Percentiles rank a stretch among this genome's conserved stretches.
phyloP scores from a whole-genome alignment of 176 grass and related monocot species.

The Coix lacrymajobi region DNA sequence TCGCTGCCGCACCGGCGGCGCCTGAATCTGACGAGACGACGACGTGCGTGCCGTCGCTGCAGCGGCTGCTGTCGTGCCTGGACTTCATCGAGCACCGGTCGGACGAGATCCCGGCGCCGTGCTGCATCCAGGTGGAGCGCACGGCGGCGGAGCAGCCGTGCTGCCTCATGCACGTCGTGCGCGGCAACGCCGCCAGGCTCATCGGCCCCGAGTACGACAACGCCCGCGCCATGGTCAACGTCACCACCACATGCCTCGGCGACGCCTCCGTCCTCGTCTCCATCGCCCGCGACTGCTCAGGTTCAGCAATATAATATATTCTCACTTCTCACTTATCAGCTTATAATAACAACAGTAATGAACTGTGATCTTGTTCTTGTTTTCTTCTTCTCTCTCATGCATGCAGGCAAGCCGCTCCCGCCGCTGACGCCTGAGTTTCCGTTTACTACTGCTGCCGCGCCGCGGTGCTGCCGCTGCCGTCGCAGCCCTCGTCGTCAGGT shows the following conservation, averaged over 20 bases:
- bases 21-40: neutral
- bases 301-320: too few relatives aligned
- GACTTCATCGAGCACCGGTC: slow-evolving; percentile 50
- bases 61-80: slow-evolving; percentile 47
- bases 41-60: slow-evolving; percentile 34
- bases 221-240: slow-evolving; percentile 35
- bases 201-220: slow-evolving; percentile 30
- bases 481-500: slow-evolving; percentile 15
- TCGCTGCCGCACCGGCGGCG: neutral
- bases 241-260: slow-evolving; percentile 25
- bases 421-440: slow-evolving; percentile 35
- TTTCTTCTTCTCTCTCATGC: neutral
- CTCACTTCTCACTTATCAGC: too few relatives aligned
- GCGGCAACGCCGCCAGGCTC: slow-evolving; percentile 14
- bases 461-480: neutral
- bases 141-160: slow-evolving; percentile 35
- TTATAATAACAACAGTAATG: too few relatives aligned
- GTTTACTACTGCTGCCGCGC: slow-evolving; percentile 4
- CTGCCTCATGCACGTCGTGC: slow-evolving; percentile 49
- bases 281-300: slow-evolving; percentile 15
- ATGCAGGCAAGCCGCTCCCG: slow-evolving; percentile 37
- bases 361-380: neutral
- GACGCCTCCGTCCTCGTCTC: neutral
- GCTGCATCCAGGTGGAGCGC: slow-evolving; percentile 25
- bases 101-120: slow-evolving; percentile 28